Conservation (phyloP, 75 land plant species). For the Sequoiadendron giganteum region DNA sequence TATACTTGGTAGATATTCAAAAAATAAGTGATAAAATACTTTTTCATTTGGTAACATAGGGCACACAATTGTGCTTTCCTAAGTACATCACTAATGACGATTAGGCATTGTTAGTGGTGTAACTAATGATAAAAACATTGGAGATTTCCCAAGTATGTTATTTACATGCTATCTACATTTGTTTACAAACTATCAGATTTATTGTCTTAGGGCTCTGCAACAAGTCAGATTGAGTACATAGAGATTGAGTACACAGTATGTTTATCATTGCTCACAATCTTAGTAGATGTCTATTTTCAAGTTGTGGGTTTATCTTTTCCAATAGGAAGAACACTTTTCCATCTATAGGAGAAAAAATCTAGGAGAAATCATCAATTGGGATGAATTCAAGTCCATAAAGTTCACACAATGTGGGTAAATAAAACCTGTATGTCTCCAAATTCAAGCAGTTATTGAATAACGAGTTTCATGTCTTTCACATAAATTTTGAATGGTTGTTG, state of each 20-base stretch:
- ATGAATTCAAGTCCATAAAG: constrained; percentile 64
- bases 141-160: no score
- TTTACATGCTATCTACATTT: no score
- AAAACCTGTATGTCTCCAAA: background rate
- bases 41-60: no score
- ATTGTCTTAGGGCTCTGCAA: constrained; percentile 45
- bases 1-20: no score
- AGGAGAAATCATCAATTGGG: constrained; percentile 60
- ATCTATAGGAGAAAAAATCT: no score
- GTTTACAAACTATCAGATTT: no score
- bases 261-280: background rate
- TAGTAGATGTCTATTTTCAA: background rate
- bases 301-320: background rate
- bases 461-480: background rate
- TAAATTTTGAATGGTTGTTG: constrained; percentile 22
- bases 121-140: no score
- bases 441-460: background rate
- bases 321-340: constrained; percentile 53
- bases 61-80: no score
- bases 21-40: no score
- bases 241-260: no score
- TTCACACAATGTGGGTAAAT: constrained; percentile 62
- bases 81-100: no score
- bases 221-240: constrained; percentile 66
- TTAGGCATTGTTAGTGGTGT: no score